A percentile compares a stretch with the other conserved stretches of the same genome.
phyloP scores from a whole-genome alignment of 768 basidiomycete species.

The Clitopilus hobsonii region DNA sequence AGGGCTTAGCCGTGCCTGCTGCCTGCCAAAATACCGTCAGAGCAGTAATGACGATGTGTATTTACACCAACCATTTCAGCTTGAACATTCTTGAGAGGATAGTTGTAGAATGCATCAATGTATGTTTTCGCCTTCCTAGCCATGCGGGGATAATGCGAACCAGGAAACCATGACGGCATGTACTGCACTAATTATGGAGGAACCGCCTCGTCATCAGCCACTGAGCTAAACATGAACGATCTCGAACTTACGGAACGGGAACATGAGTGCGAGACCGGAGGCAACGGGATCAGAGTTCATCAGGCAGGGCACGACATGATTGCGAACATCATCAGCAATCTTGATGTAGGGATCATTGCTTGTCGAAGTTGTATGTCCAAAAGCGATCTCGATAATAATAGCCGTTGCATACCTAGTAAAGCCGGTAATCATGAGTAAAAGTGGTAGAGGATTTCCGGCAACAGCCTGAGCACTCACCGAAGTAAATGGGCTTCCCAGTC shows the following conservation, averaged over 20 bases:
- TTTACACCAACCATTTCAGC: slow-evolving; percentile 9
- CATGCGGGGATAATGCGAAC: slow-evolving; percentile 12
- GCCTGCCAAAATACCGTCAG: slow-evolving; percentile 1
- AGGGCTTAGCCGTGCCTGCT: slow-evolving; percentile 10
- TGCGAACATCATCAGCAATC: slow-evolving; percentile 13
- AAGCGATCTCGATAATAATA: slow-evolving; percentile 16
- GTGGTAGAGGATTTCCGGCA: background rate
- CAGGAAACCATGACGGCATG: slow-evolving; percentile 22
- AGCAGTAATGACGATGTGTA: background rate
- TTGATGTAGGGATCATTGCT: slow-evolving; percentile 18
- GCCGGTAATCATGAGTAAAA: background rate
- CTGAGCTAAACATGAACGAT: background rate
- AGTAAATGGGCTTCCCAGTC: slow-evolving; percentile 12
- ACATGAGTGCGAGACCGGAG: slow-evolving; percentile 15
- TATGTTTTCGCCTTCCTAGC: slow-evolving; percentile 7
- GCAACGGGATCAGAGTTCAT: slow-evolving; percentile 13
- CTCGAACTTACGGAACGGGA: slow-evolving; percentile 16
- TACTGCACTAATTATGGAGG: slow-evolving; percentile 13
- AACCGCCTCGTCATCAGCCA: background rate
- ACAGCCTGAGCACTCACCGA: slow-evolving; percentile 3
- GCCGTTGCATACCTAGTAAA: slow-evolving; percentile 18
- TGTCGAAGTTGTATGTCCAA: slow-evolving; percentile 17
- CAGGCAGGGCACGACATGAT: slow-evolving; percentile 1
- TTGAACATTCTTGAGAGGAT: slow-evolving; percentile 12
- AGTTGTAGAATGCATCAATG: slow-evolving; percentile 11